Percentiles rank a stretch among this genome's conserved stretches.
Conservation (phyloP, 176 grass and related monocot species). For the Phyllostachys edulis region DNA sequence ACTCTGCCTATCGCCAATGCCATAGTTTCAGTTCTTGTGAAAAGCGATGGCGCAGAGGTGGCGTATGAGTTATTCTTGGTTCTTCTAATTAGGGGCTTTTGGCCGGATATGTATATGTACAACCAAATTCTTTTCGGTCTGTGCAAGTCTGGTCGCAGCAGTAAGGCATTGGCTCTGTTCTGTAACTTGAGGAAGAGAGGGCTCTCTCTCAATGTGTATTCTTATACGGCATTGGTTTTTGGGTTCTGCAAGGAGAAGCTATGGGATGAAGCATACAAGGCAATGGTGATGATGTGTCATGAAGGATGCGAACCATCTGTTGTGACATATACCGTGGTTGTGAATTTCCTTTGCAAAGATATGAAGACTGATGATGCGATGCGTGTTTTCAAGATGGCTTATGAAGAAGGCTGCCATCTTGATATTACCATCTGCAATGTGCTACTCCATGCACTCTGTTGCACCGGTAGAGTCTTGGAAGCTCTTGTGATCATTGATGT, state of each 20-base stretch:
- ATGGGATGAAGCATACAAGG: conserved; percentile 28
- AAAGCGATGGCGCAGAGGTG: not conserved
- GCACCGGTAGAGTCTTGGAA: not conserved
- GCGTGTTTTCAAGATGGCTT: conserved; percentile 24
- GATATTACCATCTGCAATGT: conserved; percentile 32
- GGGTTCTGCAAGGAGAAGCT: conserved; percentile 36
- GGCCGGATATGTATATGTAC: not conserved
- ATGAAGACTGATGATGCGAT: conserved; percentile 12
- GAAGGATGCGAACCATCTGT: conserved; percentile 32
- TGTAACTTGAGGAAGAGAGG: conserved; percentile 38
- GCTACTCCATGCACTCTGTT: conserved; percentile 35
- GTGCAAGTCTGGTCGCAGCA: not conserved
- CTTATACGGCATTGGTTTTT: conserved; percentile 27
- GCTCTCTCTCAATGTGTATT: conserved; percentile 26
- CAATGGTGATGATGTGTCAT: conserved; percentile 26
- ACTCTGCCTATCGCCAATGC: not conserved
- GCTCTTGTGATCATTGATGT: conserved; percentile 8
- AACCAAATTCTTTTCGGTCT: not conserved
- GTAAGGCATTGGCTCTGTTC: conserved; percentile 24
- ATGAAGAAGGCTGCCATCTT: conserved; percentile 17
- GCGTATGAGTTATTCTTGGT: not conserved
- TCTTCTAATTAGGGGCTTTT: not conserved
- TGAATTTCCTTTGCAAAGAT: conserved; percentile 30
- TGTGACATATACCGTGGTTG: conserved; percentile 34
- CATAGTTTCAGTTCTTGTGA: not conserved